phyloP scores from a whole-genome alignment of 2,329 filamentous ascomycete species.

The Trichoderma koningiopsis region DNA sequence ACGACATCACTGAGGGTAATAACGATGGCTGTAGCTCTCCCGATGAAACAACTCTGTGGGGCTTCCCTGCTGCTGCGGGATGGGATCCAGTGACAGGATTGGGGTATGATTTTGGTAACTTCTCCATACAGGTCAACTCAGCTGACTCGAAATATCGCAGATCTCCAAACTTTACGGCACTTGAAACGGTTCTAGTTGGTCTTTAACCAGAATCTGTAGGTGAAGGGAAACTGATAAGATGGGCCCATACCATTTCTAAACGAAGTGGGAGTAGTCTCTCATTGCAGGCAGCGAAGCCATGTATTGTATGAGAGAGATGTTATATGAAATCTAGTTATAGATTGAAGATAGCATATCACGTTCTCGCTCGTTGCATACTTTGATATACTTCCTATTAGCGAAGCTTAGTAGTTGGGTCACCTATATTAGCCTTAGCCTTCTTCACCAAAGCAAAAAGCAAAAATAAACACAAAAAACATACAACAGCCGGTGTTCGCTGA shows the following conservation, averaged over 20 bases:
- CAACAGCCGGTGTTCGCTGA: too few relatives aligned
- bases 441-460: too few relatives aligned
- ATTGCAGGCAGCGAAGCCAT: background rate
- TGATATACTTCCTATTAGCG: background rate
- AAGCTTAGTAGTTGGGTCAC: background rate
- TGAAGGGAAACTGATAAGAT: background rate
- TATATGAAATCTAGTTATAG: background rate
- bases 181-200: background rate
- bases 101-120: background rate
- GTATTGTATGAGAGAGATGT: background rate
- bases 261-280: background rate
- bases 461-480: too few relatives aligned
- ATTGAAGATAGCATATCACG: background rate
- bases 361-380: background rate
- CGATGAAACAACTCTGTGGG: background rate
- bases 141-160: background rate
- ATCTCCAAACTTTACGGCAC: background rate
- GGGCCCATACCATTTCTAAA: background rate
- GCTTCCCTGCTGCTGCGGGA: constrained; percentile 6
- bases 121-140: background rate
- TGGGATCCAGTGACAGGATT: constrained; percentile 15
- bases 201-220: background rate
- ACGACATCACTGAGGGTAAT: constrained; percentile 5
- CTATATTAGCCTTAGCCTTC: background rate
- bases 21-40: constrained; percentile 27